These are phyloP conservation scores for Psilocybe cyanescens DNA, from an alignment of 768 basidiomycete genomes.

Conservation along the genomic window DNA sequence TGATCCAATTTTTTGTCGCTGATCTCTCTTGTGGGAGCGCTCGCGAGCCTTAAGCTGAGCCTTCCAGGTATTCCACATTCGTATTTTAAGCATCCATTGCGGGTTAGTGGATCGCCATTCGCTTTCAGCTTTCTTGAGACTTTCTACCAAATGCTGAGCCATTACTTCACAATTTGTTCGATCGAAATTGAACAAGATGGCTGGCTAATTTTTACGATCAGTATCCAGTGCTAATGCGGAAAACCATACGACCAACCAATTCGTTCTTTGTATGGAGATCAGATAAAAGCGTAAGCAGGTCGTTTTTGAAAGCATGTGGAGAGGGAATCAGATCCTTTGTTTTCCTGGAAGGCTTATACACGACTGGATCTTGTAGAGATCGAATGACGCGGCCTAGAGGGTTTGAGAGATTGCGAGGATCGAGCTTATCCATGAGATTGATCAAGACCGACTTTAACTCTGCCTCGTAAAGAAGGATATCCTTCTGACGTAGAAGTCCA, in stretches of 20 bases:
- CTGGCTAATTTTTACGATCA: too few species aligned
- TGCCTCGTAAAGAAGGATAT: conserved; percentile 62
- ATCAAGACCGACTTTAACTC: conserved; percentile 49
- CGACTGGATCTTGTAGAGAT: conserved; percentile 39
- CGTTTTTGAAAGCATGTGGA: too few species aligned
- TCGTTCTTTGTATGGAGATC: too few species aligned
- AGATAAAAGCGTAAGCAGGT: too few species aligned
- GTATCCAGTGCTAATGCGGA: too few species aligned
- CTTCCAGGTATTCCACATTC: conserved; percentile 55
- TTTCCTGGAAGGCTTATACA: conserved; percentile 11
- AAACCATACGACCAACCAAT: too few species aligned
- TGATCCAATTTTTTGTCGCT: conserved; percentile 42
- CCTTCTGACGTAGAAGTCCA: conserved; percentile 54
- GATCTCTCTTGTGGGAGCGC: conserved; percentile 41
- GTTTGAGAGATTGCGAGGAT: conserved; percentile 35
- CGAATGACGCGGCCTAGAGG: conserved; percentile 42
- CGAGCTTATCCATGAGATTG: conserved; percentile 37
- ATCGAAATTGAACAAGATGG: too few species aligned
- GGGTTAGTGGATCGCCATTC: neutral
- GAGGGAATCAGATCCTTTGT: too few species aligned
- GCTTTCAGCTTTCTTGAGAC: too few species aligned
- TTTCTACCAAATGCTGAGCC: too few species aligned
- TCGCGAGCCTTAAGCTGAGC: conserved; percentile 50
- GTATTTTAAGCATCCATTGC: conserved; percentile 54
- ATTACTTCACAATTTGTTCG: too few species aligned